Evolutionary conservation across 306 rosid genomes (phyloP), one percentile per base, ranked within the genome.

Genomic region (Luffa acutangula): DNA sequence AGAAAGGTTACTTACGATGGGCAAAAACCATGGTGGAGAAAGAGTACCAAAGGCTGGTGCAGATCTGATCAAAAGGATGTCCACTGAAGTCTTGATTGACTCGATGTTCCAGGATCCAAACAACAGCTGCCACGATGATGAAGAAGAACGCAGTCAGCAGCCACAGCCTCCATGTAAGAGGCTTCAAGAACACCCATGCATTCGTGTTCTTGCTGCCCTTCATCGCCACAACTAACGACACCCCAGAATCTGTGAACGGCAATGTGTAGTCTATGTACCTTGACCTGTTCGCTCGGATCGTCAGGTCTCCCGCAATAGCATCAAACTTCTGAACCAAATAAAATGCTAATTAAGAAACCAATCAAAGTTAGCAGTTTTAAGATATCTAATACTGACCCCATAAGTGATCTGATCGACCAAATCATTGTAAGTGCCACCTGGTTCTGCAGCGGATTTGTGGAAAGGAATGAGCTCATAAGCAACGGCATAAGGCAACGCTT

Each of bases 1-100:
- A 25, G 42, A 59, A 58, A 7, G 78, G 88, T 84, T 88, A 92
- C 96, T 20, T 31, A 62, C 69, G 42, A 11, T 90, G 88, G 14
- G 93, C 80, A 78, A 81, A 93, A 43, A 89, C 90, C 89, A 93
- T 81, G 79, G 82, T 88, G 10, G 97, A 93, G 84, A 93, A 89
- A 4, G 93, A 87, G 57, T 85, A 93, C 92, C 92, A 89, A 5
- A 90, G 58, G 75, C 89, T 85, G 7, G 88, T 85, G 36, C 87
- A 82, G 20, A 89, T 9, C 70, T 82, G 89, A 57, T 82, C 53
- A 0, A 77, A 48, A 0, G 82, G 84, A 51, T 85, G 67, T 14
- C 89, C 90, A 0, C 84, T 69, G 33, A 85, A 87, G 4, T 85
- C 83, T 7, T 85, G 67, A 3, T 89, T 89, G 3, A 82, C 62